These are phyloP conservation scores for Leucocoprinus leucothites DNA, from an alignment of 768 basidiomycete species.

Conservation along the genomic window DNA sequence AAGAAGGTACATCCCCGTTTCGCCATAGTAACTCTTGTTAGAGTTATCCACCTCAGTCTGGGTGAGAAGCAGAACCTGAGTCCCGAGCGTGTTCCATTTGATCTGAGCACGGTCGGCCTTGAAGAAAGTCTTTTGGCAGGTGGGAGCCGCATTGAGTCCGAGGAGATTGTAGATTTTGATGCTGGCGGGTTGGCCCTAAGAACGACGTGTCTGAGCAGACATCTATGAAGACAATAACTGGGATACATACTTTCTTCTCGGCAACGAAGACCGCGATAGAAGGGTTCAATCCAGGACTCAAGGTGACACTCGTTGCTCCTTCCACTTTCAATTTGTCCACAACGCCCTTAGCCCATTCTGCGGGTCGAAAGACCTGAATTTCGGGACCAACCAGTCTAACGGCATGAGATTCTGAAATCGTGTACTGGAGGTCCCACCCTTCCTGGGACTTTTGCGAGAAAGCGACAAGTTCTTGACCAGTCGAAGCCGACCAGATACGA, in stretches of 20 bases:
- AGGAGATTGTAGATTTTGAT: conserved; percentile 81
- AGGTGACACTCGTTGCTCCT: conserved; percentile 68
- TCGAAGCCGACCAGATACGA: conserved; percentile 81
- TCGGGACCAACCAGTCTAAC: conserved; percentile 77
- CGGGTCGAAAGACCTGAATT: conserved; percentile 79
- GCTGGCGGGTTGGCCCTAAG: conserved; percentile 81
- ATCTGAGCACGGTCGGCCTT: conserved; percentile 91
- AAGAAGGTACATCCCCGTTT: conserved; percentile 91
- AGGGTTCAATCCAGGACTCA: conserved; percentile 85
- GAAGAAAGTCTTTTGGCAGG: conserved; percentile 89
- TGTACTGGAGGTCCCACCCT: conserved; percentile 90
- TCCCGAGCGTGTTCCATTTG: conserved; percentile 96
- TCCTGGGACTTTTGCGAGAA: conserved; percentile 92
- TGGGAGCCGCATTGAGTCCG: conserved; percentile 56
- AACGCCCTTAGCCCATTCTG: conserved; percentile 76
- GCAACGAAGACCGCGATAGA: conserved; percentile 89
- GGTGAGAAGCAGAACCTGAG: conserved; percentile 86
- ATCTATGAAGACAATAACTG: not conserved
- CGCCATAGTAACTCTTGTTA: conserved; percentile 98
- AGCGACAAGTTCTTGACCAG: conserved; percentile 81
- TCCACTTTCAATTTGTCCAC: conserved; percentile 82
- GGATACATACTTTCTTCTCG: conserved; percentile 77
- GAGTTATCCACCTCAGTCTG: conserved; percentile 97
- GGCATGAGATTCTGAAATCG: conserved; percentile 85
- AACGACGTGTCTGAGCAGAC: not conserved